Conservation (phyloP, 345 rosid species). For the Rhizophora mangle region DNA sequence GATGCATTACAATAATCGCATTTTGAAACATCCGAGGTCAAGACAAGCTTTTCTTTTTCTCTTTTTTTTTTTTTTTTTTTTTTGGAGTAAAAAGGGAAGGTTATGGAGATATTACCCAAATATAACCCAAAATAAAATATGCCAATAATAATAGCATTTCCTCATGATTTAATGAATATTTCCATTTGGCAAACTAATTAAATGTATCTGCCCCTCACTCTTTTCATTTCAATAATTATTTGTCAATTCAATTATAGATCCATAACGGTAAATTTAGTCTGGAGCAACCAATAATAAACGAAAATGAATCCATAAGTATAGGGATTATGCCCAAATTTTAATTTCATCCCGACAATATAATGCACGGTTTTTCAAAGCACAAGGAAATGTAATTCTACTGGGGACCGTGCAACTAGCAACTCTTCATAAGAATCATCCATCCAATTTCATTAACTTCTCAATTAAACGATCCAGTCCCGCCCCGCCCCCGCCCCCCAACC, state of each 20-base stretch:
- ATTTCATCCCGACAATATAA: no score
- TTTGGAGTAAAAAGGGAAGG: neutral
- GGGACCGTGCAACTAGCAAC: neutral
- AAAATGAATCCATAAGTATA: neutral
- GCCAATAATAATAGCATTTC: neutral
- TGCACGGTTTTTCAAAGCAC: no score
- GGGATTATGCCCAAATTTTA: no score
- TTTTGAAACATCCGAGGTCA: slow-evolving; percentile 10
- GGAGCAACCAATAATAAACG: neutral
- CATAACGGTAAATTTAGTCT: neutral
- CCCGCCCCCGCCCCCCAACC: neutral
- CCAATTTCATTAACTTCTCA: neutral
- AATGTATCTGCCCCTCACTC: slow-evolving; percentile 12
- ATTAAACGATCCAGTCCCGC: neutral
- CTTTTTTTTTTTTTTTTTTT: no score
- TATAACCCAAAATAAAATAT: neutral
- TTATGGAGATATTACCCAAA: neutral
- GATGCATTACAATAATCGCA: slow-evolving; percentile 2
- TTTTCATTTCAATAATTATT: neutral
- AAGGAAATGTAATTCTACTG: no score
- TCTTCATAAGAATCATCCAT: slow-evolving; percentile 1
- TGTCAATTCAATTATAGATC: neutral
- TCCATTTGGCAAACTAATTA: slow-evolving; percentile 10
- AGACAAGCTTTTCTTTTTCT: neutral
- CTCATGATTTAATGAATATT: slow-evolving; percentile 9